A percentile compares a stretch with the other conserved stretches of the same genome.
These are phyloP conservation scores for Hypomyces perniciosus DNA, from an alignment of 2,329 filamentous ascomycete genomes.

Conservation along the genomic window DNA sequence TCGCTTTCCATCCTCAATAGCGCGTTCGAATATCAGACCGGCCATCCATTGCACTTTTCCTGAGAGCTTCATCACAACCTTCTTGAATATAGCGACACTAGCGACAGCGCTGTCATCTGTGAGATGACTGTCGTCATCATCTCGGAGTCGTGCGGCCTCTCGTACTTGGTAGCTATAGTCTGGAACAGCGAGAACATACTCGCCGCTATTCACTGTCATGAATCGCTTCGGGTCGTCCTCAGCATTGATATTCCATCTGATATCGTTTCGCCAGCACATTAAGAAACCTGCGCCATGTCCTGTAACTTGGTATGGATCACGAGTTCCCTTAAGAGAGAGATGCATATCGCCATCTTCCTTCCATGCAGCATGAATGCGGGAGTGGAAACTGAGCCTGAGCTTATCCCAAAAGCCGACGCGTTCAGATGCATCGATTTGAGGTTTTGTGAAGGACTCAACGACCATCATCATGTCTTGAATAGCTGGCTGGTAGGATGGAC, in stretches of 20 bases:
- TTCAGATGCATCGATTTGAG: conserved; percentile 88
- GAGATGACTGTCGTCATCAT: conserved; percentile 53
- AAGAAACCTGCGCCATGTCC: conserved; percentile 91
- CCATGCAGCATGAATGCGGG: conserved; percentile 82
- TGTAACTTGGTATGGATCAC: conserved; percentile 90
- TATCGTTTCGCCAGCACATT: conserved; percentile 97
- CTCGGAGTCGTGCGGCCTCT: conserved; percentile 47
- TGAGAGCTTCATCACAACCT: conserved; percentile 97
- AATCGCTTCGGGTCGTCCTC: conserved; percentile 86
- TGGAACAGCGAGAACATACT: conserved; percentile 89
- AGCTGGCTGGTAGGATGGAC: conserved; percentile 92
- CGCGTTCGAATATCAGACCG: conserved; percentile 86
- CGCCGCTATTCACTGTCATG: conserved; percentile 92
- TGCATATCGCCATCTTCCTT: conserved; percentile 95
- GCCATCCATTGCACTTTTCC: conserved; percentile 91
- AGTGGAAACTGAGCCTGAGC: conserved; percentile 89
- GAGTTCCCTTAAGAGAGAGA: conserved; percentile 80
- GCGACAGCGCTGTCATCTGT: conserved; percentile 61
- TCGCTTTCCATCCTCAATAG: conserved; percentile 63
- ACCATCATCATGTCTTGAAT: conserved; percentile 99
- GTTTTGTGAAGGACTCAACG: conserved; percentile 95
- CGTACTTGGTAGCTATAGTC: conserved; percentile 87
- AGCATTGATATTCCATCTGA: conserved; percentile 77
- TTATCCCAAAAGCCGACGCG: conserved; percentile 98
- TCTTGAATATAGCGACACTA: conserved; percentile 89